Percentiles rank a stretch among this genome's conserved stretches.
These are phyloP conservation scores for Teunomyces cretensis DNA, from an alignment of 805 yeast genomes.

Conservation along the genomic window DNA sequence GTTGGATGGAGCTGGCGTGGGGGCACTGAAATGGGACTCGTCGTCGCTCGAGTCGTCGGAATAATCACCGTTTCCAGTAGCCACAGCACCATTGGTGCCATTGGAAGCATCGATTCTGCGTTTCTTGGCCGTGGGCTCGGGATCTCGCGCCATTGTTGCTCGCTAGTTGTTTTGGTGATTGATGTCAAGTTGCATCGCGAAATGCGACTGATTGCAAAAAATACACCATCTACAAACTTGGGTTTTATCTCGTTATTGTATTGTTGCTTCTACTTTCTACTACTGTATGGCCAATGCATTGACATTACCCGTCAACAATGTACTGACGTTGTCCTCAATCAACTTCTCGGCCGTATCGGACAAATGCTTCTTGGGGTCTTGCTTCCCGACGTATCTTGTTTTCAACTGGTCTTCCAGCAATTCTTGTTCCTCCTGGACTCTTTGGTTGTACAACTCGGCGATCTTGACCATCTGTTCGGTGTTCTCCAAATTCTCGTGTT, in stretches of 20 bases:
- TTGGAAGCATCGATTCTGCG: neutral
- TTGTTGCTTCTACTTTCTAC: neutral
- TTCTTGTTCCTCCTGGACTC: conserved; percentile 91
- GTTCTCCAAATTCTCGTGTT: conserved; percentile 68
- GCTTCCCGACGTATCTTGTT: conserved; percentile 96
- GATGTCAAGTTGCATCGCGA: too few species aligned
- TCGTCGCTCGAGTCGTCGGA: too few species aligned
- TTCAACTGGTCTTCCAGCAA: conserved; percentile 83
- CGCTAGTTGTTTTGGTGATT: too few species aligned
- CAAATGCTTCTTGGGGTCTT: conserved; percentile 97
- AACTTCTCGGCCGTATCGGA: conserved; percentile 82
- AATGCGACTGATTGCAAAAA: neutral
- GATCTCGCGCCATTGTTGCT: neutral
- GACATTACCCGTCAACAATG: conserved; percentile 84
- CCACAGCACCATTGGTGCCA: neutral
- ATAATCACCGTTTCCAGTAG: too few species aligned
- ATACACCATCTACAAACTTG: neutral
- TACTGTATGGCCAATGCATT: conserved; percentile 74
- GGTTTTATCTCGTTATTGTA: neutral
- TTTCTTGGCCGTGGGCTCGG: conserved; percentile 3
- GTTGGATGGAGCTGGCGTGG: neutral
- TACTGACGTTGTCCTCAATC: conserved; percentile 87
- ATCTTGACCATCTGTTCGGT: conserved; percentile 81
- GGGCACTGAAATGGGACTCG: neutral
- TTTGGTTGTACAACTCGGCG: conserved; percentile 83